Base-by-base conservation (phyloP, 768 basidiomycete genomes). In the Kondoa malvinella region DNA sequence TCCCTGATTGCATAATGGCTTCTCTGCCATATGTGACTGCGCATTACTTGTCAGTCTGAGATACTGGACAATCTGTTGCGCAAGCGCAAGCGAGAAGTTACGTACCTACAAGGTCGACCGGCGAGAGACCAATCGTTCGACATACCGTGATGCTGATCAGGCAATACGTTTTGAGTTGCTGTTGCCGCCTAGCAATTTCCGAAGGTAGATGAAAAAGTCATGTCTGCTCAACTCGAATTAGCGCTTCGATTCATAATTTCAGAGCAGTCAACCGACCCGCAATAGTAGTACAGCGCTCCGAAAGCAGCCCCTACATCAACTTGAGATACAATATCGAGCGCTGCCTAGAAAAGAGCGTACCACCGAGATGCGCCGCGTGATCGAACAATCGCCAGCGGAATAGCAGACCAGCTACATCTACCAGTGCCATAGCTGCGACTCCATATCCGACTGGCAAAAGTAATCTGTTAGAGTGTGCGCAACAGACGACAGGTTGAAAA, bases 371-470 rank as follows among this genome's bases (percentile, higher is more conserved):
- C 0, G 70, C 70, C 21, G 68, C 69, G 60, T 73, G 72, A 56
- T 73, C 72, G 30, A 73, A 70, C 60, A 69, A 32, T 3, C 61
- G 26, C 70, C 70, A 71, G 15, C 70, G 70, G 16, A 66, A 67
- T 1, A 71, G 0, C 12, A 73, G 67, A 2, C 72, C 72, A 31
- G 67, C 29, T 34, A 69, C 0, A 50, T 73, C 72, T 58, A 71
- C 56, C 3, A 65, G 31, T 25, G 70, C 60, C 58, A 73, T 64
- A 0, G 62, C 40, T 0, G 25, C 58, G 8, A 50, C 40, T 50
- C 40, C 40, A 21, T 50, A 50, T 21, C 12, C 21, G 8, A 50
- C 40, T 50, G 40, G 21, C 21, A 50, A 50, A 50, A 21, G 21
- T n/a, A n/a, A n/a, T n/a, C n/a, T 50, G 40, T 50, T 30, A 25